A percentile compares a stretch with the other conserved stretches of the same genome.
Evolutionary conservation across 306 rosid genomes (phyloP).

Genomic region (Datisca glomerata): DNA sequence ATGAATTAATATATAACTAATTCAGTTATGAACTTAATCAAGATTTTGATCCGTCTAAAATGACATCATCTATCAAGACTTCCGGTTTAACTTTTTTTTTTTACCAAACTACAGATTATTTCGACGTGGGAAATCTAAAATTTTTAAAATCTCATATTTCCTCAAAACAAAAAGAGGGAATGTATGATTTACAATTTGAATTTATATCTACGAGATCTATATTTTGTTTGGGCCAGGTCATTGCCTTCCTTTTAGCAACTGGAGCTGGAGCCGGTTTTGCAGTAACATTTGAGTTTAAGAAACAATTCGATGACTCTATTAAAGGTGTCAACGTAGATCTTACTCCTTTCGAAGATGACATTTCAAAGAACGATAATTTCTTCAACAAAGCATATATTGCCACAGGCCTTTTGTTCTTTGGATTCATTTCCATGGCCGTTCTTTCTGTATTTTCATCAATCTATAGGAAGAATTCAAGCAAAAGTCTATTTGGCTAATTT

Average conservation of each 20-base stretch:
- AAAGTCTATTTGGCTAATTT: not conserved
- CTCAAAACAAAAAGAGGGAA: too few relatives aligned
- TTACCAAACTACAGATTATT: too few relatives aligned
- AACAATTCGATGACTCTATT: not conserved
- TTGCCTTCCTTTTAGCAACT: not conserved
- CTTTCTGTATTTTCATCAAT: constrained; percentile 1
- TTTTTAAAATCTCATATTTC: too few relatives aligned
- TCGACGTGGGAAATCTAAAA: not conserved
- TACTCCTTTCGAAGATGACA: not conserved
- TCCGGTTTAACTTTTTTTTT: too few relatives aligned
- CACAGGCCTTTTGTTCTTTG: not conserved
- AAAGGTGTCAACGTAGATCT: not conserved
- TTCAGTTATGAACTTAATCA: too few relatives aligned
- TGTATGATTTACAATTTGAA: too few relatives aligned
- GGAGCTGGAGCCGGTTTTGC: not conserved
- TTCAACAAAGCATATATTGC: not conserved
- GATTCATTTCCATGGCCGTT: not conserved
- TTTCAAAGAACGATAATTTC: not conserved
- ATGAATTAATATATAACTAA: not conserved
- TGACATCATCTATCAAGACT: too few relatives aligned
- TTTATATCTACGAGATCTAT: too few relatives aligned
- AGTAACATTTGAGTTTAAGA: not conserved
- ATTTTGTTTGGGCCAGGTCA: not conserved
- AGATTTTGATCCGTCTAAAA: too few relatives aligned
- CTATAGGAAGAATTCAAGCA: not conserved